Conservation (phyloP, 1,139 yeast genomes). For the Saccharomyces uvarum region DNA sequence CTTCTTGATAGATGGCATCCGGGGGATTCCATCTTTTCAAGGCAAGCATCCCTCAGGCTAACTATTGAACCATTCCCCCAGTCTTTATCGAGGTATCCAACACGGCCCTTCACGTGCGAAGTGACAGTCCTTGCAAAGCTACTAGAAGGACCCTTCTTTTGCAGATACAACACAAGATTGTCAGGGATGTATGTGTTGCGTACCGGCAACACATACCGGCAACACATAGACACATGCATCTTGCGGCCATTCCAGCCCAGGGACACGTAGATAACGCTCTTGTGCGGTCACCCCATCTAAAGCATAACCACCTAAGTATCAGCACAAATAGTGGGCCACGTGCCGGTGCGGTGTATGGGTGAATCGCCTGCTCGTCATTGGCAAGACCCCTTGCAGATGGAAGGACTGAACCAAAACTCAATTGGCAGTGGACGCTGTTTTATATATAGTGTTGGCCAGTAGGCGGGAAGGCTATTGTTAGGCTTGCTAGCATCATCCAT, state of each 20-base stretch:
- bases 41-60: background rate
- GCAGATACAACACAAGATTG: background rate
- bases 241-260: background rate
- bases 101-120: background rate
- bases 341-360: background rate
- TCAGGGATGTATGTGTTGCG: background rate
- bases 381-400: background rate
- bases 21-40: background rate
- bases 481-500: background rate
- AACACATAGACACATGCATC: background rate
- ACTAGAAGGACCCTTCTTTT: background rate
- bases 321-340: background rate
- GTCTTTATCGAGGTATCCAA: background rate
- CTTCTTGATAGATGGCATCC: background rate
- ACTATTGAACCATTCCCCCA: background rate
- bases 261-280: background rate
- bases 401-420: background rate
- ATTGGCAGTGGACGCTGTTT: background rate
- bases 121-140: background rate
- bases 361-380: background rate
- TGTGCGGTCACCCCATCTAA: background rate
- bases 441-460: background rate
- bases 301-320: background rate
- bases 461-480: background rate
- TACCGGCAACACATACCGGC: background rate